Percentiles rank a stretch among this genome's conserved stretches.
Evolutionary conservation across 2,329 filamentous ascomycete species (phyloP).

Genomic region (Fusarium sublunatum): DNA sequence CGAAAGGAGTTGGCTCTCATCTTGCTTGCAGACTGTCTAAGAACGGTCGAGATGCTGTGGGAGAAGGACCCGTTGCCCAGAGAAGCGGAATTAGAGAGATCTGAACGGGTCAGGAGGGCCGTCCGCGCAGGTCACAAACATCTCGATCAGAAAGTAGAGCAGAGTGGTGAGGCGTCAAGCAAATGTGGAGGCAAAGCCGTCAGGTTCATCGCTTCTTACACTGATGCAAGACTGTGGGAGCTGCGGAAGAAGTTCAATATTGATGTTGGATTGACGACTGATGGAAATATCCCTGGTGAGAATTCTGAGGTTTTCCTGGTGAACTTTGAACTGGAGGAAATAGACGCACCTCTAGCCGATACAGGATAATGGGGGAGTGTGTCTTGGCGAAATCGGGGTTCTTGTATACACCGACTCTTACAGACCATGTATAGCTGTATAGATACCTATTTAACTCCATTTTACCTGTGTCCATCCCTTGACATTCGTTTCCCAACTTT

Average conservation of each 20-base stretch:
- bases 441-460: constrained; percentile 44
- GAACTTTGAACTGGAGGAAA: not conserved
- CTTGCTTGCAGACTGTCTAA: not conserved
- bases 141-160: not conserved
- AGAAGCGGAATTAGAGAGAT: not conserved
- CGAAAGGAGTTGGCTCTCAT: not conserved
- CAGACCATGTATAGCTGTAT: too few species aligned
- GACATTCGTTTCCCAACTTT: constrained; percentile 51
- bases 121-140: not conserved
- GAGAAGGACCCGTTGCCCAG: not conserved
- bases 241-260: not conserved
- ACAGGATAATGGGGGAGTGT: not conserved
- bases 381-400: too few species aligned
- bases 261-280: not conserved
- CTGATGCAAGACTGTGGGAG: not conserved
- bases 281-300: not conserved
- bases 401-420: too few species aligned
- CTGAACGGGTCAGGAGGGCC: not conserved
- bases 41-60: not conserved
- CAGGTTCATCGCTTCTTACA: not conserved
- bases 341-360: not conserved
- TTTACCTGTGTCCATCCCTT: constrained; percentile 52
- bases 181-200: not conserved
- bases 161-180: not conserved
- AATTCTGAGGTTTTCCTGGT: not conserved